Conservation (phyloP, 1,284 basidiomycete species). For the Schizopora paradoxa region DNA sequence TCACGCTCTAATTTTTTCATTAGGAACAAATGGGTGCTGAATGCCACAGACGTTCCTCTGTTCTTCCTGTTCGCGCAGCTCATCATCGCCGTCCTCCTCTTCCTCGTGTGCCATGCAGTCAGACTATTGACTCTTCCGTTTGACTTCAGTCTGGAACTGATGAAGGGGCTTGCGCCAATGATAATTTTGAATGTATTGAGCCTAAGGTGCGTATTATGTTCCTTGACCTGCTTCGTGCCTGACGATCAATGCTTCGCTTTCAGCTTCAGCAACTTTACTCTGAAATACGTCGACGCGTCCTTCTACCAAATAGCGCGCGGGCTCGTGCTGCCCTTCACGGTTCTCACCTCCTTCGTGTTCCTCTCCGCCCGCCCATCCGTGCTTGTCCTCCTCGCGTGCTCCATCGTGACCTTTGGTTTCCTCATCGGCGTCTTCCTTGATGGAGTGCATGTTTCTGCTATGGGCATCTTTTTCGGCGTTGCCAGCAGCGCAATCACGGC, state of each 20-base stretch:
- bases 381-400: conserved; percentile 64
- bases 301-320: conserved; percentile 91
- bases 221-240: neutral
- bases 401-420: conserved; percentile 76
- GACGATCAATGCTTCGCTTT: neutral
- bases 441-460: conserved; percentile 48
- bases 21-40: conserved; percentile 80
- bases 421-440: conserved; percentile 82
- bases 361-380: conserved; percentile 70
- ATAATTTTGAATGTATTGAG: conserved; percentile 73
- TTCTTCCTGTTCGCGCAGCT: conserved; percentile 86
- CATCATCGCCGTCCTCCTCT: conserved; percentile 70
- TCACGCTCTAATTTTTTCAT: conserved; percentile 18
- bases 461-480: conserved; percentile 73
- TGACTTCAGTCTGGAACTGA: conserved; percentile 51
- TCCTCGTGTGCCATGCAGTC: conserved; percentile 55
- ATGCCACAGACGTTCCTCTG: conserved; percentile 61
- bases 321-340: conserved; percentile 81
- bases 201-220: conserved; percentile 50
- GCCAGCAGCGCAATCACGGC: conserved; percentile 74
- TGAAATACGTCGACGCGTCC: conserved; percentile 88
- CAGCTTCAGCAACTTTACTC: conserved; percentile 85
- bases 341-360: conserved; percentile 68
- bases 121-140: conserved; percentile 60
- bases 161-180: conserved; percentile 71